A percentile compares a stretch with the other conserved stretches of the same genome.
Conservation (phyloP, 1,284 basidiomycete species). For the Apiotrichum gamsii region DNA sequence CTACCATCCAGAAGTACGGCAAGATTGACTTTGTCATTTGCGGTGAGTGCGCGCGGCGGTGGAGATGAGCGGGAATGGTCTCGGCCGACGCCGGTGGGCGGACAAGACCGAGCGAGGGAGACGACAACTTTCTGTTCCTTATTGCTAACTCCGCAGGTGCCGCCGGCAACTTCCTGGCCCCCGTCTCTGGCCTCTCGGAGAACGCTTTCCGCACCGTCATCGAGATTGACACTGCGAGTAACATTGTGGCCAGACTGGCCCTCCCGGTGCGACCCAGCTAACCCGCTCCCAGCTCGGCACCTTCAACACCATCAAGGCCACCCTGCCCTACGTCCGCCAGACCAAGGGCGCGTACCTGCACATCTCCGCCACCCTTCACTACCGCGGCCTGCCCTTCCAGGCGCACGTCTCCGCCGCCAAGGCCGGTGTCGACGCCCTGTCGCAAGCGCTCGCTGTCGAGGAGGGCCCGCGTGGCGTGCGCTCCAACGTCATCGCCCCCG, state of each 20-base stretch:
- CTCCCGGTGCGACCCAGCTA: background rate
- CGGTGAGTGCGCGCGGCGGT: slow-evolving; percentile 50
- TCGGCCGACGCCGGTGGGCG: background rate
- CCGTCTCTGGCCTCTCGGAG: slow-evolving; percentile 71
- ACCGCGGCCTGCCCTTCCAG: slow-evolving; percentile 84
- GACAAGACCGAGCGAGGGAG: too few relatives aligned
- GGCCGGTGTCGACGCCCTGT: slow-evolving; percentile 84
- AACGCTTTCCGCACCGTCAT: slow-evolving; percentile 89
- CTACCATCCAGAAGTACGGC: slow-evolving; percentile 71
- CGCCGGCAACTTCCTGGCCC: slow-evolving; percentile 81
- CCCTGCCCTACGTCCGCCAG: slow-evolving; percentile 63
- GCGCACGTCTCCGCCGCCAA: slow-evolving; percentile 92
- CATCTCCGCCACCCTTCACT: slow-evolving; percentile 86
- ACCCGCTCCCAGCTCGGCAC: slow-evolving; percentile 64
- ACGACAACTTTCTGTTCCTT: too few relatives aligned
- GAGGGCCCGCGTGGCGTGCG: slow-evolving; percentile 91
- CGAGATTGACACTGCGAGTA: slow-evolving; percentile 79
- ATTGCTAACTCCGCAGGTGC: too few relatives aligned
- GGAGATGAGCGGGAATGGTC: too few relatives aligned
- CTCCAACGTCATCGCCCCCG: slow-evolving; percentile 86
- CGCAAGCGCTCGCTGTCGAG: slow-evolving; percentile 78
- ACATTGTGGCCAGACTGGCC: background rate
- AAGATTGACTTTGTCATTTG: slow-evolving; percentile 92
- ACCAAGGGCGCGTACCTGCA: slow-evolving; percentile 80
- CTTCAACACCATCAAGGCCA: slow-evolving; percentile 91